A percentile compares a stretch with the other conserved stretches of the same genome.
Evolutionary conservation across 345 rosid genomes (phyloP).

Genomic region (Viola odorata): DNA sequence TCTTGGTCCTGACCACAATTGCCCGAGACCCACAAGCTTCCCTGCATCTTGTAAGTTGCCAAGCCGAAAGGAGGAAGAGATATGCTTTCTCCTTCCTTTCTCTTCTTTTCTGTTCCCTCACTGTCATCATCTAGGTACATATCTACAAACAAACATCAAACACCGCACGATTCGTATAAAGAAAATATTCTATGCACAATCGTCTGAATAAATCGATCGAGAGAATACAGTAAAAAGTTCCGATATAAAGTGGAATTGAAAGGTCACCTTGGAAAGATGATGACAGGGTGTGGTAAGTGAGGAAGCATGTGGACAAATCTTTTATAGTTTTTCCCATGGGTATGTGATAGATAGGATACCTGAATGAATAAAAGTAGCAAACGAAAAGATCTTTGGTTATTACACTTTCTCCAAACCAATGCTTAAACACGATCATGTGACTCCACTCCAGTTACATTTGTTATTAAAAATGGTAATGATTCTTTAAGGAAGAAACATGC

Average conservation of each 20-base stretch:
- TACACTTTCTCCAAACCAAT: neutral
- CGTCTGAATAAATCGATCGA: no score
- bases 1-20: conserved; percentile 77
- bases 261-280: conserved; percentile 85
- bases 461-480: neutral
- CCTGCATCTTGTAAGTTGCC: conserved; percentile 99
- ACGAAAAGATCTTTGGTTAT: neutral
- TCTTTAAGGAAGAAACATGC: neutral
- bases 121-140: conserved; percentile 67
- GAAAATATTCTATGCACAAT: no score
- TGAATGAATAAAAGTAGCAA: conserved; percentile 14
- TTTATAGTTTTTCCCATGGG: conserved; percentile 99
- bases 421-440: neutral
- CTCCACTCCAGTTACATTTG: neutral
- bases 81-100: conserved; percentile 60
- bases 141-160: conserved; percentile 27
- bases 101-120: conserved; percentile 36
- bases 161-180: neutral
- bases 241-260: no score
- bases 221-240: no score
- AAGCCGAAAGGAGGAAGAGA: conserved; percentile 80
- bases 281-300: conserved; percentile 92
- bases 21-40: conserved; percentile 81
- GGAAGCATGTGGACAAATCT: conserved; percentile 95
- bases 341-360: conserved; percentile 97